Evolutionary conservation across 768 basidiomycete species (phyloP), one percentile per base, ranked within the genome.

Genomic region (Trametes coccinea): DNA sequence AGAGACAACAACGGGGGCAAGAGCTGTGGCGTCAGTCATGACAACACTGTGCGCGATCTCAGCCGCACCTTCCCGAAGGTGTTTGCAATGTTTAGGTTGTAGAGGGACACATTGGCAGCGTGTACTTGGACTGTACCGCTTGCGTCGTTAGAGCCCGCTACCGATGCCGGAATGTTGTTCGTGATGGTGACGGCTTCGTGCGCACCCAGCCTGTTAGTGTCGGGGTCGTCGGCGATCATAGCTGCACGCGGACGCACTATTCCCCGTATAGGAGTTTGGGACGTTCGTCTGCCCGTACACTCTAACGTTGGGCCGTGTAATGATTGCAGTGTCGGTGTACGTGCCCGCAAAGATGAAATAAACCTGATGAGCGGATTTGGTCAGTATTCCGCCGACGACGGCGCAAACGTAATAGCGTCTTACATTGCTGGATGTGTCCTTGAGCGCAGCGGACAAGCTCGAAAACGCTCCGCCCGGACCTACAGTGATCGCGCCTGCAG

Each of bases 71-170:
- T 60, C 1, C 66, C 68, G 50, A 65, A 70, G 14, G 69, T 70
- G 54, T 70, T 69, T 17, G 64, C 64, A 53, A 70, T 68, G 56
- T 70, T 67, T 29, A 70, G 30, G 49, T 69, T 69, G 57, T 69
- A 70, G 52, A 70, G 44, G 7, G 67, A 62, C 27, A 70, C 69
- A 53, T 64, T 64, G 34, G 62, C 53, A 17, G 64, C 66, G 50
- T 67, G 66, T 11, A 70, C 64, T 54, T 61, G 62, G 11, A 70
- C 61, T n/a, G 69, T 69, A 30, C 69, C 69, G 45, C 67, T 70
- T 13, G 62, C 59, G 46, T 70, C 69, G 59, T 70, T 67, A 9
- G 67, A 67, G 14, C 66, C 67, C 29, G 69, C 67, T n/a, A 48
- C 37, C n/a, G 67, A 63, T 5, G 72, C 71, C 7, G 69, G 65